Evolutionary conservation across 495 filamentous ascomycete species (phyloP).

Genomic region (Talaromyces trachyspermus): DNA sequence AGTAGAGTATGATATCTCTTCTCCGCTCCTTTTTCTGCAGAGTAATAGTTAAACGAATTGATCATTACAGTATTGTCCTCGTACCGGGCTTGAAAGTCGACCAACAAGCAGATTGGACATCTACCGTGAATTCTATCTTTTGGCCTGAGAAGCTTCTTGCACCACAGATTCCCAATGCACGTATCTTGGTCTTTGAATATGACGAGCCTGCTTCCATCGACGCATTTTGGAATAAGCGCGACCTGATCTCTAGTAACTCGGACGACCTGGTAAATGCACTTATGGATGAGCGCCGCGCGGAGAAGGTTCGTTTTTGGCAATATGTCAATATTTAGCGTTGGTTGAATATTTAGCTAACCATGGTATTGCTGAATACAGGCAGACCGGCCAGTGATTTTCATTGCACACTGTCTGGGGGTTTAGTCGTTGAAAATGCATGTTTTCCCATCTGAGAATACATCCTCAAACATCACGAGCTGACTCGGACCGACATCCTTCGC

Average conservation of each 20-base stretch:
- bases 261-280: conserved; percentile 3
- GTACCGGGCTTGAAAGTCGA: conserved; percentile 1
- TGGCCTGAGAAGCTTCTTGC: conserved; percentile 7
- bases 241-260: conserved; percentile 4
- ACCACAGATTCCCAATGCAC: background rate
- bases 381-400: conserved; percentile 2
- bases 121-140: conserved; percentile 4
- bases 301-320: background rate
- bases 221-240: conserved; percentile 5
- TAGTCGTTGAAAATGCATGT: conserved; percentile 5
- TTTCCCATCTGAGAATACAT: background rate
- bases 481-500: background rate
- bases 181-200: conserved; percentile 8
- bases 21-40: background rate
- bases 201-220: background rate
- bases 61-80: conserved; percentile 3
- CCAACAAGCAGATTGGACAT: conserved; percentile 6
- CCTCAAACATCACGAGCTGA: background rate
- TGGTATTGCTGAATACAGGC: background rate
- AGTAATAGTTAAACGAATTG: background rate
- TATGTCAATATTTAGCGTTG: background rate
- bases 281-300: background rate
- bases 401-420: conserved; percentile 7
- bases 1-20: conserved; percentile 5
- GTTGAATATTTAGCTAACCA: background rate